Evolutionary conservation across 2,329 filamentous ascomycete species (phyloP).

Genomic region (Talaromyces sp.): DNA sequence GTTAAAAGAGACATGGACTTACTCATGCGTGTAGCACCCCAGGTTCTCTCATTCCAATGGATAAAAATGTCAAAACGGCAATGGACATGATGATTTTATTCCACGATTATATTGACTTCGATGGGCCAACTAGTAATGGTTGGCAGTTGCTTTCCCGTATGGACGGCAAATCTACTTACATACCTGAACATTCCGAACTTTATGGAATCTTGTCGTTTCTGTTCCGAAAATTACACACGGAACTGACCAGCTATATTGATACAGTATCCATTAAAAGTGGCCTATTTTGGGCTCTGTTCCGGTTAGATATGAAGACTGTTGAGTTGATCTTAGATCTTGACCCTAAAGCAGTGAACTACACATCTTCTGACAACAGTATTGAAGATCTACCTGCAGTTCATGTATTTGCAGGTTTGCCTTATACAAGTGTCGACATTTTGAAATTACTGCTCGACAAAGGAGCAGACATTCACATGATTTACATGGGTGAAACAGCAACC

Average conservation of each 20-base stretch:
- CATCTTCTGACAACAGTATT: neutral
- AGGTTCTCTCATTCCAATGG: neutral
- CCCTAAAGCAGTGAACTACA: neutral
- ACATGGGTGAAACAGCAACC: neutral
- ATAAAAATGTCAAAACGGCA: neutral
- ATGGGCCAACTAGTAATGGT: neutral
- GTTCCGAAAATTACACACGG: neutral
- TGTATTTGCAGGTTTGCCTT: neutral
- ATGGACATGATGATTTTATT: conserved; percentile 1
- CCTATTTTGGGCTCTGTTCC: neutral
- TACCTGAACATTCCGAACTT: neutral
- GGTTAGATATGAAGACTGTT: neutral
- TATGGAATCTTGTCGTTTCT: neutral
- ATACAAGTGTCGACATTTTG: neutral
- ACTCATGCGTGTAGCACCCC: neutral
- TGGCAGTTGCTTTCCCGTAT: neutral
- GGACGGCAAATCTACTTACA: neutral
- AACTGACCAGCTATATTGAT: neutral
- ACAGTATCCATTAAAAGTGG: neutral
- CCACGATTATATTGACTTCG: conserved; percentile 6
- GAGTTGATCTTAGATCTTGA: conserved; percentile 3
- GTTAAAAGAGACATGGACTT: neutral
- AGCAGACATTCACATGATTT: neutral
- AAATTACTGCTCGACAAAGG: neutral
- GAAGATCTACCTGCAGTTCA: neutral